Evolutionary conservation across 352 stramenopile genomes (phyloP).

Genomic region (Globisporangium sylvaticum): DNA sequence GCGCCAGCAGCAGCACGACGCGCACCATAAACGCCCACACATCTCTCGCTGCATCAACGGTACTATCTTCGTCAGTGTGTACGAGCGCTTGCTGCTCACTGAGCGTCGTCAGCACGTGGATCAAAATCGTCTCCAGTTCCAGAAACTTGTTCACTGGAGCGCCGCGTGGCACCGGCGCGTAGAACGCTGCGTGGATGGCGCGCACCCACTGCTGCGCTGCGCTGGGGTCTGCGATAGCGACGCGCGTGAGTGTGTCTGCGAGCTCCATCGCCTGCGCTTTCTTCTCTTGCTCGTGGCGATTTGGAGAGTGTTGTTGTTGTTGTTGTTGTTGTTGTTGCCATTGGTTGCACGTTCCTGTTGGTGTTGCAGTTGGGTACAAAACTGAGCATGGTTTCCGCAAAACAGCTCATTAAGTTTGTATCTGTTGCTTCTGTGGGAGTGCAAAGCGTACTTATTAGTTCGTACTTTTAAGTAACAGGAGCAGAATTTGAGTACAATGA

Average conservation of each 20-base stretch:
- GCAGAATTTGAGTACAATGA: background rate
- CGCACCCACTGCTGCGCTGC: conserved; percentile 18
- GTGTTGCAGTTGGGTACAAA: conserved; percentile 4
- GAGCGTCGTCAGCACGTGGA: conserved; percentile 18
- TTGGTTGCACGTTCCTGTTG: background rate
- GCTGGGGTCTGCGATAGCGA: background rate
- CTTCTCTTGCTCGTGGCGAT: background rate
- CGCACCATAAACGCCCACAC: conserved; percentile 44
- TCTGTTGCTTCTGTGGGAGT: background rate
- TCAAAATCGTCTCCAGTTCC: conserved; percentile 35
- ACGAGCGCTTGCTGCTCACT: conserved; percentile 7
- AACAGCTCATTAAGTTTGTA: background rate
- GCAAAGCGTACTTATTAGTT: background rate
- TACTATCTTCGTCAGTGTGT: background rate
- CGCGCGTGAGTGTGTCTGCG: conserved; percentile 6
- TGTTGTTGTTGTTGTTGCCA: background rate
- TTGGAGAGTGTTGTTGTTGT: background rate
- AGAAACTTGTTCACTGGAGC: conserved; percentile 44
- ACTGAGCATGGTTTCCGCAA: background rate
- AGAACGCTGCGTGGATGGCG: conserved; percentile 30
- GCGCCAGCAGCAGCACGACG: conserved; percentile 32
- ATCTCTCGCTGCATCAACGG: background rate
- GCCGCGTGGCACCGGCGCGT: conserved; percentile 17
- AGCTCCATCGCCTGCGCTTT: background rate
- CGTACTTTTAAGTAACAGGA: background rate